Evolutionary conservation across 768 basidiomycete species (phyloP), one percentile per base, ranked within the genome.

Genomic region (Hygrophoropsis aurantiaca): DNA sequence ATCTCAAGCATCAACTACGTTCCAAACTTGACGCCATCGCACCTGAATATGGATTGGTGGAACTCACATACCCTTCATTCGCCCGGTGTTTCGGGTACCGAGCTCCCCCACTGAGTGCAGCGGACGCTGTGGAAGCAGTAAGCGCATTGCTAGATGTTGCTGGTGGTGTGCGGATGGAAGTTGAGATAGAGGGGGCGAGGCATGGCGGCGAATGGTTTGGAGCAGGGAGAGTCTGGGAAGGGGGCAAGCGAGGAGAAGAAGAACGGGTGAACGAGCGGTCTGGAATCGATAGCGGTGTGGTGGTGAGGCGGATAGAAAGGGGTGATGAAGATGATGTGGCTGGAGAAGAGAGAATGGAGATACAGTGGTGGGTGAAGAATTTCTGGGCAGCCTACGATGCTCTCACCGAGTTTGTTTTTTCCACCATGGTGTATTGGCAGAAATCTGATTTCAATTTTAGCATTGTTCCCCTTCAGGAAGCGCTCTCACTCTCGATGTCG

Each of bases 171-270:
- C 74, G 82, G 38, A 79, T 99, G 67, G 94, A 97, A 58, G 75
- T 98, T 13, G 94, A 97, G 65, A 69, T 87, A 9, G 90, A 94
- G 62, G 92, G 93, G 30, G 79, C 87, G 25, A 76, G 86, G 40
- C 87, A 91, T 47, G 94, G 94, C 11, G 94, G 94, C 3, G 94
- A 97, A 68, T 95, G 94, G 93, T 97, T 97, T 59, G 93, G 92
- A 11, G 83, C 85, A 11, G 86, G 87, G 3, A 78, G 73, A 50
- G 59, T 84, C 7, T 97, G 95, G 94, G 82, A 87, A 49, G 70
- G 78, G 3, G 67, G 66, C 25, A 72, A 65, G 19, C 62, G 65
- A 20, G 69, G 66, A 34, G 57, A 66, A 20, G 72, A 72, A 24
- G 66, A 58, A 19, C 52, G 58, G 23, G 66, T 46, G 66, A 73